Conservation (phyloP, 2,329 filamentous ascomycete genomes). For the Colletotrichum costaricense region DNA sequence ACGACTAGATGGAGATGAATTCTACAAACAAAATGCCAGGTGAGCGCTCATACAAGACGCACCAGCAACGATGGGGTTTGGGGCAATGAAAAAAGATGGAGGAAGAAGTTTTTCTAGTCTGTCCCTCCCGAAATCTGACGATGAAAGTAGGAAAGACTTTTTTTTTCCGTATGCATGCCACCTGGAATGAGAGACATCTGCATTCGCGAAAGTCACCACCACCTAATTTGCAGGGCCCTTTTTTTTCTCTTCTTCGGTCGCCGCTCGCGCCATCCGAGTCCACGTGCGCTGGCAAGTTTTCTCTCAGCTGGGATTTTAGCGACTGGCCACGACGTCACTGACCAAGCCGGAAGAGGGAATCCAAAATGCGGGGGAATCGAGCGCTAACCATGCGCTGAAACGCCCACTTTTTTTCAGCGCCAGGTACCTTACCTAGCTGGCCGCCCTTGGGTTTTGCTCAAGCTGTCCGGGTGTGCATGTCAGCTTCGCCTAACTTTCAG, state of each 20-base stretch:
- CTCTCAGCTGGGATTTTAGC: constrained; percentile 19
- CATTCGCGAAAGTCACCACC: constrained; percentile 13
- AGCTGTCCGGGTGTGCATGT: not conserved
- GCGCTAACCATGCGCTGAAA: constrained; percentile 29
- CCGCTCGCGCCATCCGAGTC: constrained; percentile 22
- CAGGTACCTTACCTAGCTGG: not conserved
- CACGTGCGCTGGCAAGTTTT: constrained; percentile 32
- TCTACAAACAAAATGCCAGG: not conserved
- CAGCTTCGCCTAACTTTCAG: not conserved
- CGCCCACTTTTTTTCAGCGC: constrained; percentile 4
- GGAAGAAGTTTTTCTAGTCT: not conserved
- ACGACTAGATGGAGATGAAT: not conserved
- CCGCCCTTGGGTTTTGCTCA: not conserved
- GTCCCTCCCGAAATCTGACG: constrained; percentile 10
- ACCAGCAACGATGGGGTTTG: constrained; percentile 1
- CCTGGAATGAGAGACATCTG: constrained; percentile 12
- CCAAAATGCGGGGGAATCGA: constrained; percentile 32
- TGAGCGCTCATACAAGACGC: not conserved
- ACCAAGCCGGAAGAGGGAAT: constrained; percentile 16
- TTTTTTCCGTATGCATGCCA: not conserved
- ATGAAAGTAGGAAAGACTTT: constrained; percentile 29
- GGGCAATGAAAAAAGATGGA: constrained; percentile 2
- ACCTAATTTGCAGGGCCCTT: constrained; percentile 1
- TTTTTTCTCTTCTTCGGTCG: not conserved
- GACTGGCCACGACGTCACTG: constrained; percentile 26